Conservation (phyloP, 495 filamentous ascomycete genomes). For the Penicillium canescens region DNA sequence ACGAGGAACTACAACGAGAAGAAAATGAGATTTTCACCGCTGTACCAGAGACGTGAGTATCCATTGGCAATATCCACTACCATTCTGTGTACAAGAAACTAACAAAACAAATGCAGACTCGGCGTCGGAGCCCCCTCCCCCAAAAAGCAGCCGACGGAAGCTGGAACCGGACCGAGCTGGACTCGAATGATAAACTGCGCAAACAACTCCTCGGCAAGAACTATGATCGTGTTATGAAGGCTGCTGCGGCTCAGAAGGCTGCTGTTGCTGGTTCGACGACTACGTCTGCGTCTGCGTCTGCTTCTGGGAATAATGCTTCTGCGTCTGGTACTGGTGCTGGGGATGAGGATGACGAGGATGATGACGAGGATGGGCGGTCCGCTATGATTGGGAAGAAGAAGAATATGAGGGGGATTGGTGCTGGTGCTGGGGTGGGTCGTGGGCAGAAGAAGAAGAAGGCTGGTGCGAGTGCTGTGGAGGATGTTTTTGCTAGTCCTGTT, state of each 20-base stretch:
- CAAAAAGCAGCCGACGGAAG: conserved; percentile 39
- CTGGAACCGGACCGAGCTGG: conserved; percentile 40
- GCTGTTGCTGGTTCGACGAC: conserved; percentile 4
- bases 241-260: conserved; percentile 12
- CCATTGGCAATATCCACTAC: neutral
- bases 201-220: conserved; percentile 51
- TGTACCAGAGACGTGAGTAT: conserved; percentile 51
- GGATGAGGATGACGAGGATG: conserved; percentile 45
- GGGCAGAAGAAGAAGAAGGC: neutral
- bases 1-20: conserved; percentile 44
- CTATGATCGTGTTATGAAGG: conserved; percentile 42
- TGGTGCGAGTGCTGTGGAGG: conserved; percentile 10
- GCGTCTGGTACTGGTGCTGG: conserved; percentile 6
- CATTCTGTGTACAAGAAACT: too few relatives aligned
- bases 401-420: conserved; percentile 26
- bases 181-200: conserved; percentile 46
- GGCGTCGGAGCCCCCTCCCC: conserved; percentile 48
- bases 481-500: neutral
- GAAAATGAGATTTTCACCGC: conserved; percentile 53
- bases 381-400: conserved; percentile 52
- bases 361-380: conserved; percentile 63
- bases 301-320: neutral
- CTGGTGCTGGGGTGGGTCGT: neutral
- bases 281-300: neutral
- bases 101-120: conserved; percentile 29